These are phyloP conservation scores for Annulohypoxylon truncatum DNA, from an alignment of 2,329 filamentous ascomycete species.

Conservation along the genomic window DNA sequence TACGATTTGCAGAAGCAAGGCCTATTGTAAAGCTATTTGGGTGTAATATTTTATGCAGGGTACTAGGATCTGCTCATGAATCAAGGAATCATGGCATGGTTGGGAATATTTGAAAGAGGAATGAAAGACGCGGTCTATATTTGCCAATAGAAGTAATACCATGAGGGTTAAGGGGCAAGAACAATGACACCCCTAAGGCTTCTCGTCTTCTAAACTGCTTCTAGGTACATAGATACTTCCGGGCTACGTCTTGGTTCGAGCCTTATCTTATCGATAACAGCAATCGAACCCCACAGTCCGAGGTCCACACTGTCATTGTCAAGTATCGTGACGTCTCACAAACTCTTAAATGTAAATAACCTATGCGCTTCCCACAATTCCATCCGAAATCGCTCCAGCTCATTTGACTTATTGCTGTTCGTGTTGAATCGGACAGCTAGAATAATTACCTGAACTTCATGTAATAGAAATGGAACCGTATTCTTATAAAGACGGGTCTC, in stretches of 20 bases:
- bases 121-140: not conserved
- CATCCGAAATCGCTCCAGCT: not conserved
- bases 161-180: too few species aligned
- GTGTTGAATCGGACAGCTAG: not conserved
- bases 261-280: not conserved
- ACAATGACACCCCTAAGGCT: too few species aligned
- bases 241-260: too few species aligned
- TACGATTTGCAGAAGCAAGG: conserved; percentile 94
- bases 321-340: conserved; percentile 11
- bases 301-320: not conserved
- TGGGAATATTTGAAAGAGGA: not conserved
- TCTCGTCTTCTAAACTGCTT: too few species aligned
- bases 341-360: conserved; percentile 18
- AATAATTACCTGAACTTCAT: conserved; percentile 6
- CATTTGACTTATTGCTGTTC: not conserved
- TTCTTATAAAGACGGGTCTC: not conserved
- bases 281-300: not conserved
- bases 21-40: conserved; percentile 66
- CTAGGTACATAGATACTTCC: too few species aligned
- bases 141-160: not conserved
- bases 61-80: not conserved
- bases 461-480: conserved; percentile 18
- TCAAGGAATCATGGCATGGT: not conserved
- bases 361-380: not conserved
- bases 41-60: conserved; percentile 8